These are phyloP conservation scores for Sarocladium oryzae DNA, from an alignment of 2,329 filamentous ascomycete genomes.

Conservation along the genomic window DNA sequence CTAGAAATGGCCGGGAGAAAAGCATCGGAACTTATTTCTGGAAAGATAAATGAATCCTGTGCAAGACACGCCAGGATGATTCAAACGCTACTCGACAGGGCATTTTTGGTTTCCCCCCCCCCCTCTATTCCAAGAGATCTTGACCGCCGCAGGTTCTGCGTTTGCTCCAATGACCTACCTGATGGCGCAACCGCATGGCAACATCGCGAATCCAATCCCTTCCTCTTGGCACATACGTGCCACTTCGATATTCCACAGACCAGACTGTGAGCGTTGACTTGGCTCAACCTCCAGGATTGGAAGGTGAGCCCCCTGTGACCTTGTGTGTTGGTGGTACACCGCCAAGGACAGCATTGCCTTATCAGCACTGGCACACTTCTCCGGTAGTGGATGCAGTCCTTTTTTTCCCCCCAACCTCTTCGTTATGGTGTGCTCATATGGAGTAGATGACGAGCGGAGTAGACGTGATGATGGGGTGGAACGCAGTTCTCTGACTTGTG, in stretches of 20 bases:
- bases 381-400: too few relatives aligned
- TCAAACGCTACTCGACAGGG: too few relatives aligned
- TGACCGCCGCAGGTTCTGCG: too few relatives aligned
- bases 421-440: too few relatives aligned
- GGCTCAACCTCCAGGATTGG: not conserved
- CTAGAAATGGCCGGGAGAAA: not conserved
- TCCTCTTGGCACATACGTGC: not conserved
- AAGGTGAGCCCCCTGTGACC: not conserved
- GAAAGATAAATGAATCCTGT: too few relatives aligned
- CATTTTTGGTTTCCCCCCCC: not conserved
- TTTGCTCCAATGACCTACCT: not conserved
- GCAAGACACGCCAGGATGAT: too few relatives aligned
- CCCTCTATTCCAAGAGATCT: not conserved
- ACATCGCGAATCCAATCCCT: not conserved
- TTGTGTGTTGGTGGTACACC: not conserved
- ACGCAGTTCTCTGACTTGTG: too few relatives aligned
- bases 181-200: not conserved
- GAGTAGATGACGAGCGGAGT: too few relatives aligned
- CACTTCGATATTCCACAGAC: too few relatives aligned
- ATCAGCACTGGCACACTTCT: slow-evolving; percentile 4
- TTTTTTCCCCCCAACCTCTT: too few relatives aligned
- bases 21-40: not conserved
- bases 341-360: not conserved
- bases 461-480: too few relatives aligned
- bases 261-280: too few relatives aligned